A percentile compares a stretch with the other conserved stretches of the same genome.
Conservation (phyloP, 1,284 basidiomycete genomes). For the Microbotryum scabiosae region DNA sequence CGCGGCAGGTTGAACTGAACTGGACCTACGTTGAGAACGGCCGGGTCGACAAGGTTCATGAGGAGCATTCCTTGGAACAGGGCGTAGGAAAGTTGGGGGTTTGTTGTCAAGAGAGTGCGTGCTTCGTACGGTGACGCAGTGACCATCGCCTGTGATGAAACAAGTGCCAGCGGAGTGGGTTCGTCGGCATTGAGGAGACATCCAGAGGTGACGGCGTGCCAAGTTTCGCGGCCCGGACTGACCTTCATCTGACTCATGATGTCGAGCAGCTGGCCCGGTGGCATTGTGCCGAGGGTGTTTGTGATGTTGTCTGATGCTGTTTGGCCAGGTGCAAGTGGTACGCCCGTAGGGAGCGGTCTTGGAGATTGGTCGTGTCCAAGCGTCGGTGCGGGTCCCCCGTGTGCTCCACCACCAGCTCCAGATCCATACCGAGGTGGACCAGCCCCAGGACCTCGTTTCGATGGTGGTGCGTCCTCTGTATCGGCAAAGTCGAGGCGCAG, state of each 20-base stretch:
- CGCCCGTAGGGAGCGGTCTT: conserved; percentile 59
- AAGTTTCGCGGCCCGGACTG: conserved; percentile 32
- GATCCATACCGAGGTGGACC: conserved; percentile 42
- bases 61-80: conserved; percentile 90
- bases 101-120: conserved; percentile 61
- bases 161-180: background rate
- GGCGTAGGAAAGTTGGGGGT: conserved; percentile 92
- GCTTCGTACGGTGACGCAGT: conserved; percentile 87
- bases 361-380: conserved; percentile 12
- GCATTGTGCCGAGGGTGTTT: conserved; percentile 74
- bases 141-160: conserved; percentile 62
- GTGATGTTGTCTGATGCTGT: conserved; percentile 77
- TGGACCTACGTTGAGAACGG: conserved; percentile 56
- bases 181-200: background rate
- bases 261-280: conserved; percentile 78
- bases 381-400: conserved; percentile 15
- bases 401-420: conserved; percentile 43
- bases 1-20: background rate
- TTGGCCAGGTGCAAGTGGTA: conserved; percentile 63
- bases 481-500: conserved; percentile 66
- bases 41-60: conserved; percentile 87
- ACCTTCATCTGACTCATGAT: conserved; percentile 98
- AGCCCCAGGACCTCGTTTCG: conserved; percentile 44
- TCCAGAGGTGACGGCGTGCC: background rate
- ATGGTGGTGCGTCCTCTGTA: conserved; percentile 42